phyloP scores from a whole-genome alignment of 257 asterid species.

The Solanum bulbocastanum region DNA sequence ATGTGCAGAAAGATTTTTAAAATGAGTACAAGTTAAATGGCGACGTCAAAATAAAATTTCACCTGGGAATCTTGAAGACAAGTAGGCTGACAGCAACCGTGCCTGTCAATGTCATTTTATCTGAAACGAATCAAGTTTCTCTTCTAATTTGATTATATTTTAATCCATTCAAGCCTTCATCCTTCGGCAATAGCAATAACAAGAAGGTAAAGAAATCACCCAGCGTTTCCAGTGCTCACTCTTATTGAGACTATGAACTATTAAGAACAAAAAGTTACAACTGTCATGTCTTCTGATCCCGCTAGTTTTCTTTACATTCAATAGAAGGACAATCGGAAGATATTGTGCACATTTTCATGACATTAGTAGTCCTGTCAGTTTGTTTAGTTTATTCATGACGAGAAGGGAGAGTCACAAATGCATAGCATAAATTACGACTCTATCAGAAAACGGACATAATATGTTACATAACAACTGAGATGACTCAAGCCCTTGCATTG shows the following conservation, averaged over 20 bases:
- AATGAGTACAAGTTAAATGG: no score
- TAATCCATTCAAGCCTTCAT: not conserved
- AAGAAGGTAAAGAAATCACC: not conserved
- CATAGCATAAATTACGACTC: not conserved
- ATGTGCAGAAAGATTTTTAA: not conserved
- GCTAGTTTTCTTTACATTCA: not conserved
- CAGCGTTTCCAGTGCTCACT: not conserved
- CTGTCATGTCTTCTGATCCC: not conserved
- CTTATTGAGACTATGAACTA: not conserved
- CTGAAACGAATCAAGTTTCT: not conserved
- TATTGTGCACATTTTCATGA: not conserved
- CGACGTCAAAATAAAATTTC: no score
- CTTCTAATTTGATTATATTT: not conserved
- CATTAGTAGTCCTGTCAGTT: not conserved
- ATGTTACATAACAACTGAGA: not conserved
- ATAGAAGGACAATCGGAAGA: not conserved
- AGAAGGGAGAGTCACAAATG: not conserved
- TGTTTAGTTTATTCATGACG: not conserved
- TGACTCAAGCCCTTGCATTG: conserved; percentile 6
- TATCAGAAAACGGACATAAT: not conserved
- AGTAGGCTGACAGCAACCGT: not conserved
- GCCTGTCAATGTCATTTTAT: not conserved
- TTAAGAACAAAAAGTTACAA: not conserved
- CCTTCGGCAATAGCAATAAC: not conserved
- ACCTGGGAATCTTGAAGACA: no score